phyloP scores from a whole-genome alignment of 164 flowering plant species.

The Euptelea pleiosperma region DNA sequence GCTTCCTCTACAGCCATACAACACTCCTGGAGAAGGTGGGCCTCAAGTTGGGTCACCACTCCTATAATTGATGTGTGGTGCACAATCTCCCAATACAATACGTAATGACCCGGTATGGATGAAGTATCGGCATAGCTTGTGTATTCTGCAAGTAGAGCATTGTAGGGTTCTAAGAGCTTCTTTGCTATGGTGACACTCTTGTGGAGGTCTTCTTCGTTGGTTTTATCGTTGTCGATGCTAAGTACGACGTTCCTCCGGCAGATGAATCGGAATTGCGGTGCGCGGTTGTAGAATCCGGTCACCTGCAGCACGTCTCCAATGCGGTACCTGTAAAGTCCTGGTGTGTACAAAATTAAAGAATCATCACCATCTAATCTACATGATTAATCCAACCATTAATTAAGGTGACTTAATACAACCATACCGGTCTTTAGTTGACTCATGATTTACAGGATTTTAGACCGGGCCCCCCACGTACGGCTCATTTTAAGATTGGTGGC shows the following conservation, averaged over 20 bases:
- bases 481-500: no score
- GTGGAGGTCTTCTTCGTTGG: constrained; percentile 84
- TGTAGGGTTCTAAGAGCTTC: constrained; percentile 50
- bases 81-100: constrained; percentile 69
- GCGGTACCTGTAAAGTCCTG: constrained; percentile 66
- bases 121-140: constrained; percentile 77
- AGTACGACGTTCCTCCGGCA: constrained; percentile 68
- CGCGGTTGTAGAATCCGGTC: constrained; percentile 66
- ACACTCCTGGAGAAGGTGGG: constrained; percentile 45
- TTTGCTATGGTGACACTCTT: constrained; percentile 55
- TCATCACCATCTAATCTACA: no score
- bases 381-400: no score
- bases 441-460: no score
- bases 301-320: constrained; percentile 86
- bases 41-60: constrained; percentile 7
- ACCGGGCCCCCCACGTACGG: no score
- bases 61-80: constrained; percentile 10
- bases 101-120: constrained; percentile 82
- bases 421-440: no score
- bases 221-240: constrained; percentile 82
- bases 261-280: constrained; percentile 82
- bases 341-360: no score
- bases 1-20: constrained; percentile 65
- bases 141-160: constrained; percentile 67
- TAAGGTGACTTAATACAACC: no score